A percentile compares a stretch with the other conserved stretches of the same genome.
Evolutionary conservation across 208 protist species (phyloP).

Genomic region (Leishmania lainsoni): DNA sequence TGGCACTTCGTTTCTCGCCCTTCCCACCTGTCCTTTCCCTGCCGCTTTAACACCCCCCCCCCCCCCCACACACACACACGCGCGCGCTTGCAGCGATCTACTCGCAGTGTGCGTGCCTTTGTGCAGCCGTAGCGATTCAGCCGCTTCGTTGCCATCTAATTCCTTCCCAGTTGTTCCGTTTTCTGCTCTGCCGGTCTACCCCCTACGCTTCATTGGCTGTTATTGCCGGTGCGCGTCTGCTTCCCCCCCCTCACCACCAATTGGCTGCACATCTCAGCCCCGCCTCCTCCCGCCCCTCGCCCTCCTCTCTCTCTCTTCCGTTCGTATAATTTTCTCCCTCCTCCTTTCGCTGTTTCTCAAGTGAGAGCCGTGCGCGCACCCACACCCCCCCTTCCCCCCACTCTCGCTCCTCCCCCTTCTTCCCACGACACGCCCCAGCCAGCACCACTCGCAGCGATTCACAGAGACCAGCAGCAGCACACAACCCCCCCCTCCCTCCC

Average conservation of each 20-base stretch:
- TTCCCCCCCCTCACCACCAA: too few relatives aligned
- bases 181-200: too few relatives aligned
- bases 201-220: too few relatives aligned
- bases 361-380: background rate
- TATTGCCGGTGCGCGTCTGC: background rate
- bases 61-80: background rate
- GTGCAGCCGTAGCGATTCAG: background rate
- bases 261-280: background rate
- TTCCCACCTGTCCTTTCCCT: background rate
- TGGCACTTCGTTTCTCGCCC: background rate
- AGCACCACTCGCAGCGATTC: too few relatives aligned
- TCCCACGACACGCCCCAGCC: too few relatives aligned
- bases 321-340: background rate
- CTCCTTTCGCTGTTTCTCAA: background rate
- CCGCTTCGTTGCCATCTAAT: too few relatives aligned
- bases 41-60: background rate
- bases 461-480: too few relatives aligned
- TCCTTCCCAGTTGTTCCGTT: too few relatives aligned
- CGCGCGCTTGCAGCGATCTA: background rate
- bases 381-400: too few relatives aligned
- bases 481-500: too few relatives aligned
- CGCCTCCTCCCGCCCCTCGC: too few relatives aligned
- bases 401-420: too few relatives aligned
- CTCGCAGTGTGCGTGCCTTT: background rate
- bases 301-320: background rate